phyloP scores from a whole-genome alignment of 805 yeast genomes.

The Teunomyces aglyptinius region DNA sequence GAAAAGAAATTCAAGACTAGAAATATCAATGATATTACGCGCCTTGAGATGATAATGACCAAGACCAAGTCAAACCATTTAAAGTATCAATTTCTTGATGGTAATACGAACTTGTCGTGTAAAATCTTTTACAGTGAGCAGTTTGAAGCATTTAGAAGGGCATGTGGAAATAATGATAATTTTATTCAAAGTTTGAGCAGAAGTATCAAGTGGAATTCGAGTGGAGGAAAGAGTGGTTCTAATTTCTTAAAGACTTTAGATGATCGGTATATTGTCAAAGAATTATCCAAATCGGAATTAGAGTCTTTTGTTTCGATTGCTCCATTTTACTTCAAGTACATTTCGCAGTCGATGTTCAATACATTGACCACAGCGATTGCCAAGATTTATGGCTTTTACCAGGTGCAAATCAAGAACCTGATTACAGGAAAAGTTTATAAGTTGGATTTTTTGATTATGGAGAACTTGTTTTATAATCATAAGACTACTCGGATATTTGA shows the following conservation, averaged over 20 bases:
- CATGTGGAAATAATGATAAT: constrained; percentile 72
- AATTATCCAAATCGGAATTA: constrained; percentile 79
- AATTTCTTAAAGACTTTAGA: constrained; percentile 90
- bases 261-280: constrained; percentile 85
- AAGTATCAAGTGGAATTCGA: constrained; percentile 93
- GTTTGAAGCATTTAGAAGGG: constrained; percentile 86
- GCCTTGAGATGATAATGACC: constrained; percentile 67
- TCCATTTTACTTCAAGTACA: constrained; percentile 93
- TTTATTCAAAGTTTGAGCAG: constrained; percentile 88
- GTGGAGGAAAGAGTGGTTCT: constrained; percentile 96
- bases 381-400: constrained; percentile 93
- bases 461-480: constrained; percentile 82
- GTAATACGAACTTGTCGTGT: constrained; percentile 75
- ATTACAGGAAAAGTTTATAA: constrained; percentile 72
- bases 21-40: constrained; percentile 21
- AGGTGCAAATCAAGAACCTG: constrained; percentile 81
- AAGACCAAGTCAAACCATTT: constrained; percentile 86
- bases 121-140: constrained; percentile 95
- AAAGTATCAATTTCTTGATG: constrained; percentile 89
- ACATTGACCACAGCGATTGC: constrained; percentile 93
- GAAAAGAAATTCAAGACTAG: constrained; percentile 41
- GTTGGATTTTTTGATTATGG: constrained; percentile 94
- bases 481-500: constrained; percentile 87
- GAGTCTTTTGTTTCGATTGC: constrained; percentile 95
- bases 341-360: constrained; percentile 92